phyloP scores from a whole-genome alignment of 768 basidiomycete species.

The Lactarius hengduanensis region DNA sequence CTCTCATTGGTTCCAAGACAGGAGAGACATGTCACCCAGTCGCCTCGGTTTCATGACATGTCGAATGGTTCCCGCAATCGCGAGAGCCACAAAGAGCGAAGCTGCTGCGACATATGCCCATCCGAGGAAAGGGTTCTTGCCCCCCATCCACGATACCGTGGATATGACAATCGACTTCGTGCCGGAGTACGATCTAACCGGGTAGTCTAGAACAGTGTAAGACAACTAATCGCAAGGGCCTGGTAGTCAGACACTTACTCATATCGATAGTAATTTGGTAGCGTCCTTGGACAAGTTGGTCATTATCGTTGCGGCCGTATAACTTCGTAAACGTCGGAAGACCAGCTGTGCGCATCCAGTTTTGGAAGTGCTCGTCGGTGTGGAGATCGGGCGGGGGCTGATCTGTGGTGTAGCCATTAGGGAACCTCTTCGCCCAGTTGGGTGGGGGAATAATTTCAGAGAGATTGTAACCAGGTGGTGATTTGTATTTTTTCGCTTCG shows the following conservation, averaged over 20 bases:
- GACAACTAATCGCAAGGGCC: neutral
- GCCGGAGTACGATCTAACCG: slow-evolving; percentile 85
- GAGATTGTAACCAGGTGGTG: slow-evolving; percentile 58
- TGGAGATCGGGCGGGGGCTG: slow-evolving; percentile 72
- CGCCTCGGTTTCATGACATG: slow-evolving; percentile 93
- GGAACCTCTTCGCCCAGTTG: slow-evolving; percentile 79
- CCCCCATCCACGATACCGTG: slow-evolving; percentile 98
- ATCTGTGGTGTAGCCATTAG: slow-evolving; percentile 63
- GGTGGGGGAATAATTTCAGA: slow-evolving; percentile 84
- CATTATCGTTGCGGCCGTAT: slow-evolving; percentile 85
- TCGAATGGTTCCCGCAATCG: slow-evolving; percentile 82
- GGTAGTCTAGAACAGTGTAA: slow-evolving; percentile 59
- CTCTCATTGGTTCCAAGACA: slow-evolving; percentile 79
- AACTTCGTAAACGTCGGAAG: slow-evolving; percentile 96
- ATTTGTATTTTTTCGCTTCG: slow-evolving; percentile 86
- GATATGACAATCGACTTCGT: slow-evolving; percentile 97
- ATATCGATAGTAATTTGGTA: slow-evolving; percentile 77
- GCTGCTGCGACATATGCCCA: slow-evolving; percentile 96
- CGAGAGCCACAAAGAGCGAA: slow-evolving; percentile 82
- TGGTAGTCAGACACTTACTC: slow-evolving; percentile 54
- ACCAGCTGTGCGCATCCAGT: slow-evolving; percentile 99
- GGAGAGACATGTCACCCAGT: slow-evolving; percentile 80
- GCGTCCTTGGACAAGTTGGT: slow-evolving; percentile 64
- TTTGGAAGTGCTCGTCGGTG: slow-evolving; percentile 90
- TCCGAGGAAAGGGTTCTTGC: slow-evolving; percentile 97